A percentile compares a stretch with the other conserved stretches of the same genome.
Evolutionary conservation across 305 asterid species (phyloP).

Genomic region (Rubia peregrina): DNA sequence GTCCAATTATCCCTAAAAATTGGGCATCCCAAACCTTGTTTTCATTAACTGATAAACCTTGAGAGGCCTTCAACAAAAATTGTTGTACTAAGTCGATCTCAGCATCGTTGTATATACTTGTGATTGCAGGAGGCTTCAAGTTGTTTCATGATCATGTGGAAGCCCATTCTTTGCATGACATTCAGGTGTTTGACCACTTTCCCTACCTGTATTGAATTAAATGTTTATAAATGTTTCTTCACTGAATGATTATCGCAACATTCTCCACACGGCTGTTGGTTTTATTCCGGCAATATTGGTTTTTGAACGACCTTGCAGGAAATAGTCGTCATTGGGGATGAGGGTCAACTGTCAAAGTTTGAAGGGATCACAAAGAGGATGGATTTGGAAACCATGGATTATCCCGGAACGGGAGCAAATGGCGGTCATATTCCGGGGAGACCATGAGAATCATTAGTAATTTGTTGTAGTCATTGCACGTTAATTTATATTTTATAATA

Average conservation of each 20-base stretch:
- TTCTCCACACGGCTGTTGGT: not conserved
- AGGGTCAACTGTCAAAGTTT: not conserved
- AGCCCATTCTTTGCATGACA: not conserved
- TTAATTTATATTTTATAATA: too few species aligned
- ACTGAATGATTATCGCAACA: too few species aligned
- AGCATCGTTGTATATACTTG: not conserved
- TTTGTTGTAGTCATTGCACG: not conserved
- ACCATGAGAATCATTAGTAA: not conserved
- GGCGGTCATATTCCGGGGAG: not conserved
- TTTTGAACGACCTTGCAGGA: not conserved
- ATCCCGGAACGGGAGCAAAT: constrained; percentile 1
- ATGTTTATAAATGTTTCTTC: not conserved
- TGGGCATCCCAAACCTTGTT: not conserved
- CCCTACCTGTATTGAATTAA: not conserved
- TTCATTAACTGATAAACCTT: not conserved
- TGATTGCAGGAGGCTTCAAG: not conserved
- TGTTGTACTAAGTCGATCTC: not conserved
- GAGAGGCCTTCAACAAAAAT: too few species aligned
- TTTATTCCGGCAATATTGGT: not conserved
- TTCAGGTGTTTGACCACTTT: not conserved
- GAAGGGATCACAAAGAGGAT: not conserved
- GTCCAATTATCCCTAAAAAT: not conserved
- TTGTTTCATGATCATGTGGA: not conserved
- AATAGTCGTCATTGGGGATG: not conserved
- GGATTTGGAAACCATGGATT: constrained; percentile 6